Conservation (phyloP, 2,329 filamentous ascomycete genomes). For the Camptophora hylomeconis region DNA sequence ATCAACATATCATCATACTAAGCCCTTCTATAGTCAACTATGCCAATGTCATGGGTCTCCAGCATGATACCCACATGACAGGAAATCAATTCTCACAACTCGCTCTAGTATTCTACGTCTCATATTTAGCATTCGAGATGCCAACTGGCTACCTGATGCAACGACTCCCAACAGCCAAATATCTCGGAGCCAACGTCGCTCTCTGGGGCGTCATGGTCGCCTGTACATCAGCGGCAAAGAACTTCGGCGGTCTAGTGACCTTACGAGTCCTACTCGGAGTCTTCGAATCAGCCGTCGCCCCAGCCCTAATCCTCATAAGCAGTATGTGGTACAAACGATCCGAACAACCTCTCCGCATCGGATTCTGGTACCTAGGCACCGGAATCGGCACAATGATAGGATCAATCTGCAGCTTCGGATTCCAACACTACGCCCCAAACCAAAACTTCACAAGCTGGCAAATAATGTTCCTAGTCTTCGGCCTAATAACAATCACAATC, state of each 20-base stretch:
- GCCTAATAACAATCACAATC: slow-evolving; percentile 28
- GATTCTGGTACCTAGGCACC: slow-evolving; percentile 17
- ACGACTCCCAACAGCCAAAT: slow-evolving; percentile 17
- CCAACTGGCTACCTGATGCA: slow-evolving; percentile 26
- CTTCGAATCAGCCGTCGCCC: slow-evolving; percentile 37
- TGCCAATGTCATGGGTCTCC: slow-evolving; percentile 46
- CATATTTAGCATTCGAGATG: slow-evolving; percentile 31
- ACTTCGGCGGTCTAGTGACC: slow-evolving; percentile 30
- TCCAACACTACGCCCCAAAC: slow-evolving; percentile 8
- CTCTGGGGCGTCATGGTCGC: slow-evolving; percentile 33
- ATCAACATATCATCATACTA: slow-evolving; percentile 11
- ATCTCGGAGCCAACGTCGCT: slow-evolving; percentile 10
- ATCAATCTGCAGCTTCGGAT: slow-evolving; percentile 8
- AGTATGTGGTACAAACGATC: slow-evolving; percentile 38
- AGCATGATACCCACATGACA: slow-evolving; percentile 35
- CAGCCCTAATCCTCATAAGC: slow-evolving; percentile 39
- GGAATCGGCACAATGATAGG: slow-evolving; percentile 7
- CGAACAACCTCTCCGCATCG: slow-evolving; percentile 20
- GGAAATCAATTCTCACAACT: slow-evolving; percentile 40
- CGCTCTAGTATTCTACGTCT: slow-evolving; percentile 45
- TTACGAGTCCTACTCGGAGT: slow-evolving; percentile 35
- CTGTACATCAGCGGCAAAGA: slow-evolving; percentile 28
- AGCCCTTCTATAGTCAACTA: slow-evolving; percentile 35
- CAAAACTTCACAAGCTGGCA: slow-evolving; percentile 18
- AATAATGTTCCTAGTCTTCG: slow-evolving; percentile 33